Percentiles rank a stretch among this genome's conserved stretches.
These are phyloP conservation scores for Bondarzewia mesenterica DNA, from an alignment of 1,284 basidiomycete genomes.

Conservation along the genomic window DNA sequence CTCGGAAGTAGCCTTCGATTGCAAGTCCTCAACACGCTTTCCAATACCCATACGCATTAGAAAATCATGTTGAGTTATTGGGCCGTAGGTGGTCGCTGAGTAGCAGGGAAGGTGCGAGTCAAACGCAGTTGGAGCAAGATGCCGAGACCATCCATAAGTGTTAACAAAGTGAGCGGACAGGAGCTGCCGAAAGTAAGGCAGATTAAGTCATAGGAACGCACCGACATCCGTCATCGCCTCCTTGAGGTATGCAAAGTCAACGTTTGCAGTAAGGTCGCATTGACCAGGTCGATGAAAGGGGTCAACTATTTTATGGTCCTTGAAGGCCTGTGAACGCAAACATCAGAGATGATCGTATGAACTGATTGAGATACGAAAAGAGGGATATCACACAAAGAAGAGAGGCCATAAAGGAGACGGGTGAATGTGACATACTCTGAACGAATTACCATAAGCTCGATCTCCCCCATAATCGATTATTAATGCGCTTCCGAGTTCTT, in stretches of 20 bases:
- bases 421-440: constrained; percentile 78
- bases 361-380: not conserved
- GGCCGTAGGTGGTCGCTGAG: constrained; percentile 26
- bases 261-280: constrained; percentile 91
- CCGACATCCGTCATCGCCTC: constrained; percentile 68
- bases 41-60: constrained; percentile 50
- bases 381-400: too few species aligned
- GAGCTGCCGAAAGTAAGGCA: not conserved
- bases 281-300: constrained; percentile 82
- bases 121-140: not conserved
- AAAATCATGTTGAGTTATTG: constrained; percentile 54
- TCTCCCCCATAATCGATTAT: constrained; percentile 90
- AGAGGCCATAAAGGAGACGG: too few species aligned
- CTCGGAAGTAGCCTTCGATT: constrained; percentile 35
- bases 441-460: constrained; percentile 64
- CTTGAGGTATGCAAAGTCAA: constrained; percentile 86
- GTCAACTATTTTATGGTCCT: constrained; percentile 80
- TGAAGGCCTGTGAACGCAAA: constrained; percentile 64
- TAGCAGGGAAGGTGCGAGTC: not conserved
- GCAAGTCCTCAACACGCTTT: constrained; percentile 41
- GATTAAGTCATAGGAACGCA: constrained; percentile 24
- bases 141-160: not conserved
- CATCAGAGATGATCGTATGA: not conserved
- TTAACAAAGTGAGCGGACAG: not conserved
- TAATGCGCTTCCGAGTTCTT: constrained; percentile 81